A percentile compares a stretch with the other conserved stretches of the same genome.
phyloP scores from a whole-genome alignment of 345 rosid species.

The Syzygium aqueum region DNA sequence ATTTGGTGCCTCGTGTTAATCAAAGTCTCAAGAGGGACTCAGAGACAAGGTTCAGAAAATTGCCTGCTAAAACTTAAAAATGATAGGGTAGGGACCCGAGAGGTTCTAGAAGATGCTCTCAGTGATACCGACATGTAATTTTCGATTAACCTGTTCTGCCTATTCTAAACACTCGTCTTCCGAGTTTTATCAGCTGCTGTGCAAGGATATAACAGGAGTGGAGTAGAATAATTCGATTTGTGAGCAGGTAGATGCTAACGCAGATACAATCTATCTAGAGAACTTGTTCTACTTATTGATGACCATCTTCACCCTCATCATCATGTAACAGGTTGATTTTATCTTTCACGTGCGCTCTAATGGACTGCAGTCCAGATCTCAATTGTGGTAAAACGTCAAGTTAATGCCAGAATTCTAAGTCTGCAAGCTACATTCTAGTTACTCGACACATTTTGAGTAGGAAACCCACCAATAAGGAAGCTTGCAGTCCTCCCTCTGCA shows the following conservation, averaged over 20 bases:
- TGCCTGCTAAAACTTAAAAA: neutral
- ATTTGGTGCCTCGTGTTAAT: neutral
- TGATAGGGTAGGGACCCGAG: neutral
- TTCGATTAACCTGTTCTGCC: neutral
- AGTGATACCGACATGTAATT: neutral
- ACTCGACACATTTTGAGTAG: neutral
- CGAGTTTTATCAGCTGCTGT: neutral
- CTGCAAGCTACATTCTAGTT: neutral
- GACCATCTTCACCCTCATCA: neutral
- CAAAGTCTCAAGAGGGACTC: neutral
- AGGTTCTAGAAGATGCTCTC: neutral
- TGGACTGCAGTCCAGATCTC: neutral
- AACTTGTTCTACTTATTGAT: neutral
- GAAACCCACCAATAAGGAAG: slow-evolving; percentile 45
- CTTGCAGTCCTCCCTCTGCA: slow-evolving; percentile 51
- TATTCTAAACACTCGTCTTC: neutral
- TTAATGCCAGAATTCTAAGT: neutral
- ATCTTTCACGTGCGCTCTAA: neutral
- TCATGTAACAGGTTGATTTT: neutral
- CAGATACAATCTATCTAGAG: neutral
- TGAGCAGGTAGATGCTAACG: neutral
- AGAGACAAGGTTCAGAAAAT: neutral
- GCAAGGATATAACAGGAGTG: neutral
- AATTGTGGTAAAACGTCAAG: neutral
- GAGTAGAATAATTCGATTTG: neutral